Percentiles rank a stretch among this genome's conserved stretches.
Evolutionary conservation across 805 yeast genomes (phyloP).

Genomic region (Clavispora fructus): DNA sequence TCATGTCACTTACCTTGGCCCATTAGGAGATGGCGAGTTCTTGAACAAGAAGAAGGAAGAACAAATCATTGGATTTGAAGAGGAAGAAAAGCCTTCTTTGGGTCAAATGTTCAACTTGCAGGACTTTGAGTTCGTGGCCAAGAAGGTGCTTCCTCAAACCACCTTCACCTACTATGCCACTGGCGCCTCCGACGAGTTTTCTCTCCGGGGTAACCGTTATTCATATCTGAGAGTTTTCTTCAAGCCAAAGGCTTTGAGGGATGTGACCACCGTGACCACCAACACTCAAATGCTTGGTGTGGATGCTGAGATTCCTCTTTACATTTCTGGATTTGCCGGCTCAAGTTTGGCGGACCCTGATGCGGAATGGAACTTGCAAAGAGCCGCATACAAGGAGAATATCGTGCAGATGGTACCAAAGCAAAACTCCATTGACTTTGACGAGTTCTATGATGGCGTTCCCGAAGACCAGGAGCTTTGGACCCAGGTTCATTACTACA

Average conservation of each 20-base stretch:
- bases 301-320: constrained; percentile 2
- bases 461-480: constrained; percentile 2
- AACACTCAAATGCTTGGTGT: constrained; percentile 1
- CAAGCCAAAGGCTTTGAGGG: constrained; percentile 1
- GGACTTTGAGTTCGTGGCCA: constrained; percentile 5
- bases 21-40: constrained; percentile 3
- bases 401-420: constrained; percentile 4
- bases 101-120: constrained; percentile 3
- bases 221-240: constrained; percentile 4
- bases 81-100: constrained; percentile 1
- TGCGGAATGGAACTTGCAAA: constrained; percentile 5
- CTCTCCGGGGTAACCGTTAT: constrained; percentile 4
- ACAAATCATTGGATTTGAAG: not conserved
- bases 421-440: constrained; percentile 1
- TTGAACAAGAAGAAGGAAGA: not conserved
- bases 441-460: constrained; percentile 2
- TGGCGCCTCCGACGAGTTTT: constrained; percentile 3
- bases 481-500: constrained; percentile 2
- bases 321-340: constrained; percentile 5
- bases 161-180: constrained; percentile 3
- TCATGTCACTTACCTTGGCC: constrained; percentile 3
- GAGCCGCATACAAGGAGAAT: constrained; percentile 2
- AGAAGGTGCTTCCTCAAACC: constrained; percentile 2
- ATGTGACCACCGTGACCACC: constrained; percentile 1
- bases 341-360: constrained; percentile 1